A percentile compares a stretch with the other conserved stretches of the same genome.
These are phyloP conservation scores for Aspergillus saccharolyticus DNA, from an alignment of 495 filamentous ascomycete species.

Conservation along the genomic window DNA sequence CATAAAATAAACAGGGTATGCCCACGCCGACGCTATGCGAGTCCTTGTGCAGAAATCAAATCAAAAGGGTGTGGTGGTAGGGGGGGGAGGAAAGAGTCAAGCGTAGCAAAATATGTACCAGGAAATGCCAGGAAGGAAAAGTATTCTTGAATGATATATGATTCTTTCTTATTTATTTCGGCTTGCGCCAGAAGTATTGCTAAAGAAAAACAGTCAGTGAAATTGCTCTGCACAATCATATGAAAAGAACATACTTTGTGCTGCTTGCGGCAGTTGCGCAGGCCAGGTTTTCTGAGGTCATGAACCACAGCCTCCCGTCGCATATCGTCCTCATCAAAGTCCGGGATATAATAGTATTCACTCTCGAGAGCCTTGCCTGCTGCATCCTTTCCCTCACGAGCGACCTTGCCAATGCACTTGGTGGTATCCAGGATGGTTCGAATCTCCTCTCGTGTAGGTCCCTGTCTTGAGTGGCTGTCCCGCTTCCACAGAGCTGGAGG, in stretches of 20 bases:
- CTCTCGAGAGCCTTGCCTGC: conserved; percentile 90
- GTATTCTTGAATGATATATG: conserved; percentile 3
- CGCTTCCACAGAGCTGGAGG: conserved; percentile 57
- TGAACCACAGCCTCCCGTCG: conserved; percentile 79
- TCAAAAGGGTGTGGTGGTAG: conserved; percentile 19
- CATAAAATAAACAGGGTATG: conserved; percentile 41
- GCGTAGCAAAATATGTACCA: conserved; percentile 40
- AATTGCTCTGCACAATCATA: conserved; percentile 2
- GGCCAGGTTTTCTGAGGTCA: conserved; percentile 77
- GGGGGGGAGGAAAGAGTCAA: conserved; percentile 25
- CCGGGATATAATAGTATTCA: conserved; percentile 97
- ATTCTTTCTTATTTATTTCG: conserved; percentile 43
- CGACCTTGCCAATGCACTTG: conserved; percentile 78
- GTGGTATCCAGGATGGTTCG: conserved; percentile 65
- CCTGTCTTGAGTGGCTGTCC: conserved; percentile 37
- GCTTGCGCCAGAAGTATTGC: conserved; percentile 95
- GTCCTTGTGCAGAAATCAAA: conserved; percentile 18
- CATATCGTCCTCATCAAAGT: conserved; percentile 74
- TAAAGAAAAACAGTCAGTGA: conserved; percentile 32
- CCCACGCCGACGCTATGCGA: conserved; percentile 50
- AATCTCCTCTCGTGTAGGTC: conserved; percentile 56
- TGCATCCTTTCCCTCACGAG: conserved; percentile 89
- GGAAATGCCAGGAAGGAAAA: conserved; percentile 20
- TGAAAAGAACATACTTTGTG: conserved; percentile 71
- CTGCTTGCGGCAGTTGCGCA: conserved; percentile 84